These are phyloP conservation scores for Stenocarpella maydis DNA, from an alignment of 2,329 filamentous ascomycete species.

Conservation along the genomic window DNA sequence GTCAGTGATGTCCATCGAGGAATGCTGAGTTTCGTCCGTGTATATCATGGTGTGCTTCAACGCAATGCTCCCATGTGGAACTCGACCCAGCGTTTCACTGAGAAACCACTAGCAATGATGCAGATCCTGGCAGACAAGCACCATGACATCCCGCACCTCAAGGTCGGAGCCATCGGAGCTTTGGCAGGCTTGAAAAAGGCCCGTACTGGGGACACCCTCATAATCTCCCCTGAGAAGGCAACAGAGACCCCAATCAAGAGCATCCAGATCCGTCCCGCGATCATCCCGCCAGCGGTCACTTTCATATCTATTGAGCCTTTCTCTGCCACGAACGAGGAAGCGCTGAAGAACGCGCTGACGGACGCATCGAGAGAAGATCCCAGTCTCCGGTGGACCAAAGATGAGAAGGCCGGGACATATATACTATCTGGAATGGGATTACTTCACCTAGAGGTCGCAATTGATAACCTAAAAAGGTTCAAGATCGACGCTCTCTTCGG, in stretches of 20 bases:
- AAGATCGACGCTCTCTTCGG: slow-evolving; percentile 89
- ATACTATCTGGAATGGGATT: slow-evolving; percentile 96
- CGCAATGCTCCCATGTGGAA: slow-evolving; percentile 84
- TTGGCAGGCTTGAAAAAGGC: slow-evolving; percentile 89
- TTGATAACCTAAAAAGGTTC: slow-evolving; percentile 86
- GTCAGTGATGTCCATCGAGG: slow-evolving; percentile 87
- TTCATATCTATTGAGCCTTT: slow-evolving; percentile 89
- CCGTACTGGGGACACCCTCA: slow-evolving; percentile 91
- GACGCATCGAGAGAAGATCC: slow-evolving; percentile 91
- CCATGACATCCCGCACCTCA: slow-evolving; percentile 81
- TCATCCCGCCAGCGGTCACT: slow-evolving; percentile 92
- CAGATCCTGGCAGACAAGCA: slow-evolving; percentile 92
- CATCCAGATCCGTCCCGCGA: slow-evolving; percentile 85
- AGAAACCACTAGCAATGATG: slow-evolving; percentile 81
- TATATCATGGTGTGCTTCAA: slow-evolving; percentile 84
- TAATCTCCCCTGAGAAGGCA: slow-evolving; percentile 72
- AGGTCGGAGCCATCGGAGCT: slow-evolving; percentile 91
- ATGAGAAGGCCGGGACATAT: slow-evolving; percentile 92
- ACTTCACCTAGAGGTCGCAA: slow-evolving; percentile 90
- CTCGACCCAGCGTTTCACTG: slow-evolving; percentile 80
- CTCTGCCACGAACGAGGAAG: slow-evolving; percentile 72
- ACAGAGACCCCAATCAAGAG: slow-evolving; percentile 75
- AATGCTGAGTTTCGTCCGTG: slow-evolving; percentile 88
- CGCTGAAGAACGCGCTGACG: slow-evolving; percentile 77
- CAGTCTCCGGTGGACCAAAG: slow-evolving; percentile 82